phyloP scores from a whole-genome alignment of 208 protist genomes.

The Acanthamoeba lenticulata region DNA sequence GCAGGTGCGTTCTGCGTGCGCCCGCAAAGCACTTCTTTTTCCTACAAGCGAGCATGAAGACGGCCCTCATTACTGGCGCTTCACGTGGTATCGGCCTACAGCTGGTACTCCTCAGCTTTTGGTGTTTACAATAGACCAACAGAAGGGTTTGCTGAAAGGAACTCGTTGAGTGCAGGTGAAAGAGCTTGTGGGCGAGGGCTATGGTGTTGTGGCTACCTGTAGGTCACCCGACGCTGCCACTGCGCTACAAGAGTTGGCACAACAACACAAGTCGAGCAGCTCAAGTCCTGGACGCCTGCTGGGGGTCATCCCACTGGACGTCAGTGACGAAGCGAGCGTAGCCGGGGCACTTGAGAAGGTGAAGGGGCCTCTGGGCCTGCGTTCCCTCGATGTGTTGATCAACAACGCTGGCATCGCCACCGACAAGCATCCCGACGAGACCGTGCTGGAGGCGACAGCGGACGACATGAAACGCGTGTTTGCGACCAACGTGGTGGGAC shows the following conservation, averaged over 20 bases:
- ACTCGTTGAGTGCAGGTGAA: neutral
- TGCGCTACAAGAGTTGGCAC: neutral
- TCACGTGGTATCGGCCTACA: neutral
- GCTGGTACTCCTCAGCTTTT: neutral
- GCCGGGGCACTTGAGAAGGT: neutral
- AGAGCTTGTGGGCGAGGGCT: neutral
- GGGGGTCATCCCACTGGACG: neutral
- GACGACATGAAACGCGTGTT: neutral
- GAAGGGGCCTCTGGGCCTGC: neutral
- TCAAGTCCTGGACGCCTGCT: neutral
- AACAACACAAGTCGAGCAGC: neutral
- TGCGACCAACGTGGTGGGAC: neutral
- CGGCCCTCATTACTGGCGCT: neutral
- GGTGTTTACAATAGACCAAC: neutral
- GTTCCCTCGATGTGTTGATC: neutral
- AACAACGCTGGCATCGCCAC: neutral
- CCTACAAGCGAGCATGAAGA: too few relatives aligned
- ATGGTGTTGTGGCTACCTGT: neutral
- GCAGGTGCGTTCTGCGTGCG: too few relatives aligned
- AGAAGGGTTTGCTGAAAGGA: neutral
- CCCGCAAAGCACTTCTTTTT: too few relatives aligned
- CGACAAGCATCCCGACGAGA: neutral
- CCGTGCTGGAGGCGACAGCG: neutral
- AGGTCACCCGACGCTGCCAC: neutral
- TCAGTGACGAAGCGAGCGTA: neutral